Percentiles rank a stretch among this genome's conserved stretches.
These are phyloP conservation scores for Aureobasidium namibiae DNA, from an alignment of 2,329 filamentous ascomycete species.

Conservation along the genomic window DNA sequence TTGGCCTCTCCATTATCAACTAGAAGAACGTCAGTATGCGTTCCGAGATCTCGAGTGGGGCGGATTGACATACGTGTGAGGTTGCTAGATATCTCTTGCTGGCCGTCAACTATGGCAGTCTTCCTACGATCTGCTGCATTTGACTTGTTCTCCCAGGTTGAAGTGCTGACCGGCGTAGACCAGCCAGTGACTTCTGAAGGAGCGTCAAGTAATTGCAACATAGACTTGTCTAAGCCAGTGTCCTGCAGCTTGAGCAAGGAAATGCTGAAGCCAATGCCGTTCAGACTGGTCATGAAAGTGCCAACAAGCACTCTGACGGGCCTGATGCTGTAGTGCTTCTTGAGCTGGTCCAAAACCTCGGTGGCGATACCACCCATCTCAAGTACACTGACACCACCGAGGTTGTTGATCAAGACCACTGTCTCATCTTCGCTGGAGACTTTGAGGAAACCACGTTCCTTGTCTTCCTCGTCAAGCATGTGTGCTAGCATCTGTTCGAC, in stretches of 20 bases:
- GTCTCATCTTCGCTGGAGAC: conserved; percentile 54
- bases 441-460: conserved; percentile 61
- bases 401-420: conserved; percentile 66
- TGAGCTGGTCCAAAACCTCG: conserved; percentile 56
- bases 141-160: conserved; percentile 49
- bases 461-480: conserved; percentile 53
- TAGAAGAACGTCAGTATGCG: conserved; percentile 18
- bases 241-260: conserved; percentile 57
- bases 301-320: conserved; percentile 55
- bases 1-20: conserved; percentile 46
- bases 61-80: conserved; percentile 40
- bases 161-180: conserved; percentile 50
- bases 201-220: conserved; percentile 61
- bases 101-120: conserved; percentile 28
- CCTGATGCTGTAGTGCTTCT: conserved; percentile 49
- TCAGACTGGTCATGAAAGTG: conserved; percentile 65
- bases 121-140: conserved; percentile 30
- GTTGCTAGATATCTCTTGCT: conserved; percentile 41
- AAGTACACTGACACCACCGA: conserved; percentile 63
- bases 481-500: conserved; percentile 57
- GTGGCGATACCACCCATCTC: conserved; percentile 65
- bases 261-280: conserved; percentile 63
- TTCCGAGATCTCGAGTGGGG: not conserved
- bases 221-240: conserved; percentile 50
- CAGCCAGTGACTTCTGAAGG: conserved; percentile 61